phyloP scores from a whole-genome alignment of 176 grass and related monocot species.

The Zizania latifolia region DNA sequence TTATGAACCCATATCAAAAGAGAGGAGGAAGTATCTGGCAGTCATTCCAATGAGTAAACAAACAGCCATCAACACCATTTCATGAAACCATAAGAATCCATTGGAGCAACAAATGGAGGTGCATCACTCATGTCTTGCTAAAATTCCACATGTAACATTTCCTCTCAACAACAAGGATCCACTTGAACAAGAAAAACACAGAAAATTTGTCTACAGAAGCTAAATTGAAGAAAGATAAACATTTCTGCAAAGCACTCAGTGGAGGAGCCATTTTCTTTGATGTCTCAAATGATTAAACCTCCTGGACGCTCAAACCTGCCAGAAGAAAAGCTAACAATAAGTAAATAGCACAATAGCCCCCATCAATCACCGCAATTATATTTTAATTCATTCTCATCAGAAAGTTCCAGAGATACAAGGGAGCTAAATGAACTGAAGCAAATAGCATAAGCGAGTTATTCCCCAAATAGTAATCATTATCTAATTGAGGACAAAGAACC shows the following conservation, averaged over 20 bases:
- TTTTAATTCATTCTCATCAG: background rate
- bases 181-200: background rate
- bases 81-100: background rate
- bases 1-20: too few species aligned
- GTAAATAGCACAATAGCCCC: background rate
- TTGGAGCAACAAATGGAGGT: background rate
- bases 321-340: background rate
- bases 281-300: slow-evolving; percentile 17
- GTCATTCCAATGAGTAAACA: too few species aligned
- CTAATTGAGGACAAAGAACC: background rate
- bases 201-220: background rate
- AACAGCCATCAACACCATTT: background rate
- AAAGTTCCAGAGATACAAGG: background rate
- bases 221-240: background rate
- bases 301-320: slow-evolving; percentile 45
- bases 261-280: background rate
- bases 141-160: background rate
- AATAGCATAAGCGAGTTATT: background rate
- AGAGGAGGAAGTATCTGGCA: too few species aligned
- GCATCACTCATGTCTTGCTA: background rate
- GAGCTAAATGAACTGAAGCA: background rate
- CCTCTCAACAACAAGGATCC: too few species aligned
- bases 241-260: background rate
- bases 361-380: background rate
- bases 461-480: background rate